Base-by-base conservation (phyloP, 495 filamentous ascomycete genomes). In the Talaromyces liani region DNA sequence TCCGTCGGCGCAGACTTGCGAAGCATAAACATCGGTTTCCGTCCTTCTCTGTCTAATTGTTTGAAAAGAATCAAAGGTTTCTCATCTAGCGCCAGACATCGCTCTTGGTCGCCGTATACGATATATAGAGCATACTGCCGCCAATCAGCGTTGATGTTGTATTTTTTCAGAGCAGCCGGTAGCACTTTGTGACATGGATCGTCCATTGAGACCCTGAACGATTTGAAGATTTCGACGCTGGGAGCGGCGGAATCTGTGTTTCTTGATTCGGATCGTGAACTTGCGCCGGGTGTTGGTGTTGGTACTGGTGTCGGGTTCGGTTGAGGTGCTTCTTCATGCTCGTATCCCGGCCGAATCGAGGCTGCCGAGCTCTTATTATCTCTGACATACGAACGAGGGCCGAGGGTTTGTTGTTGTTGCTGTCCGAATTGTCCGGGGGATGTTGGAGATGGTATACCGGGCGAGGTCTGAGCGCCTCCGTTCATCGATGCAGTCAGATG, bases 21-120 rank as follows among this genome's bases (percentile, higher is more conserved):
- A 47, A 98, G 75, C 94, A 98, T 98, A 71, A 98, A 98, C 94
- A 98, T 98, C 34, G 94, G 94, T 71, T 98, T 98, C 73, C 91
- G 87, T 12, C 95, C 95, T 76, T 98, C 94, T 68, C 89, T 91
- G 72, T 97, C 92, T 53, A 98, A 79, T 69, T 97, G 93, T 78
- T 98, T 98, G 80, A 98, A 98, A 63, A 98, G 78, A 63, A 96
- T 91, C 49, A 98, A 80, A 24, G 94, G 94, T 69, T 93, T 91
- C 76, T 98, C 94, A 39, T 97, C 88, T 63, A 96, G 75, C 1
- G 88, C 92, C 20, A 98, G 77, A 74, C 94, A 98, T 24, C 94
- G 86, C 78, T 98, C 94, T 74, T 98, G 91, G 66, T 98, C 93
- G 20, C 94, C 94, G 68, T 96, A 94, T 1, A 98, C 94, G 65